Evolutionary conservation across 441 rosid species (phyloP).

Genomic region (Sinapis alba): DNA sequence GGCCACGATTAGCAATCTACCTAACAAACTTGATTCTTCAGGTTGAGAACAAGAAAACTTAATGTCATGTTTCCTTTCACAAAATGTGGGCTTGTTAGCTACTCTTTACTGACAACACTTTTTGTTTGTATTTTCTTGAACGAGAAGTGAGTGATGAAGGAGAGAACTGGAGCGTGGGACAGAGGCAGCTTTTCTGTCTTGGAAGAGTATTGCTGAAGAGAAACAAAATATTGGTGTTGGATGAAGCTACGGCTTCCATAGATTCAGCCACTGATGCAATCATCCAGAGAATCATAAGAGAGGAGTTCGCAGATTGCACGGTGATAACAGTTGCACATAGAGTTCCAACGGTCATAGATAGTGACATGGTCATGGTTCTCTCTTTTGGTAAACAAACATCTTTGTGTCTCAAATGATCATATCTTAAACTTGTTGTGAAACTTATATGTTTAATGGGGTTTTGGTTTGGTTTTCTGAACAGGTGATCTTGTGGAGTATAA

Average conservation of each 20-base stretch:
- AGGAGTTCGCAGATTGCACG: slow-evolving; percentile 70
- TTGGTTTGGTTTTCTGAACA: slow-evolving; percentile 27
- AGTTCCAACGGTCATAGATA: slow-evolving; percentile 85
- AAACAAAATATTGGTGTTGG: slow-evolving; percentile 77
- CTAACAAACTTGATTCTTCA: slow-evolving; percentile 74
- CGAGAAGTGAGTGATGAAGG: slow-evolving; percentile 85
- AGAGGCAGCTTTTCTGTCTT: slow-evolving; percentile 83
- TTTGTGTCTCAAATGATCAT: neutral
- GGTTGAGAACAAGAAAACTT: slow-evolving; percentile 42
- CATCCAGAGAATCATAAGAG: slow-evolving; percentile 69
- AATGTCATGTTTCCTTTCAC: neutral
- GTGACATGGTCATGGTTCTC: slow-evolving; percentile 93
- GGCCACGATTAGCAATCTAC: slow-evolving; percentile 63
- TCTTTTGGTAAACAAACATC: slow-evolving; percentile 50
- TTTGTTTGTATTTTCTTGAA: slow-evolving; percentile 13
- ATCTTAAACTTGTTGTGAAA: neutral
- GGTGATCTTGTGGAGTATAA: slow-evolving; percentile 76
- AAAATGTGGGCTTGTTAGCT: neutral
- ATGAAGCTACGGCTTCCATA: slow-evolving; percentile 95
- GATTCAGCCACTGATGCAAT: slow-evolving; percentile 82
- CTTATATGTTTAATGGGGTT: neutral
- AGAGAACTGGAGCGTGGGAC: slow-evolving; percentile 95
- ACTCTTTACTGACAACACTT: neutral
- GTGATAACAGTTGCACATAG: slow-evolving; percentile 85
- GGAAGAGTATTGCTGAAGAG: slow-evolving; percentile 80